Evolutionary conservation across 768 basidiomycete genomes (phyloP).

Genomic region (Psilocybe sp.): DNA sequence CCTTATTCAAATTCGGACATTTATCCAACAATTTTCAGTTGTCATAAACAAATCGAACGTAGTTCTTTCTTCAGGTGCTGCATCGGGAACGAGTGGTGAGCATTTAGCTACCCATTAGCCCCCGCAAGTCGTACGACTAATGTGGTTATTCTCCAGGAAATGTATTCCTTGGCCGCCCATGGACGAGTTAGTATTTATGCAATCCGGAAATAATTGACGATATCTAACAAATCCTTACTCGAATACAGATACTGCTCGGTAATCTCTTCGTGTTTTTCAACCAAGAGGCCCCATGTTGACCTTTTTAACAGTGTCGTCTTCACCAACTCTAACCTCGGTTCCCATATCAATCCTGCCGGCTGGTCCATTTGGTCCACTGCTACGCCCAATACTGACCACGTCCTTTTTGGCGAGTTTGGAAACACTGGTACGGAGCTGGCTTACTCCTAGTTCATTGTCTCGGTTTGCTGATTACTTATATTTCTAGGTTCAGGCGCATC

Average conservation of each 20-base stretch:
- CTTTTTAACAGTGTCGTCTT: slow-evolving; percentile 1
- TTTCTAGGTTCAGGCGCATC: slow-evolving; percentile 2
- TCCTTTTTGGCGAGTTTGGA: slow-evolving; percentile 6
- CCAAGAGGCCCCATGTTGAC: not conserved
- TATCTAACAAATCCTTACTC: too few species aligned
- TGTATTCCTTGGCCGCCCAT: slow-evolving; percentile 6
- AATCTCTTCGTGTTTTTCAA: not conserved
- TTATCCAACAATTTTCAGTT: not conserved
- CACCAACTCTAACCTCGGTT: slow-evolving; percentile 3
- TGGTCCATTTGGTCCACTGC: slow-evolving; percentile 9
- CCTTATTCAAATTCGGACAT: not conserved
- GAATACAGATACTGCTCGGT: slow-evolving; percentile 4
- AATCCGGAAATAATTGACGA: too few species aligned
- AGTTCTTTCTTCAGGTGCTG: slow-evolving; percentile 3
- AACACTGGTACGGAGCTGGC: slow-evolving; percentile 1
- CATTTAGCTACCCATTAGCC: not conserved
- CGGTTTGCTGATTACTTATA: not conserved
- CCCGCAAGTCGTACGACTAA: not conserved
- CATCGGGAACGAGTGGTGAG: slow-evolving; percentile 6
- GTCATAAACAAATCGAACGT: slow-evolving; percentile 8
- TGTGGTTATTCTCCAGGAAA: not conserved
- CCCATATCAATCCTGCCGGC: slow-evolving; percentile 8
- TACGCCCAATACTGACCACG: slow-evolving; percentile 6
- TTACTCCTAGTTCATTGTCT: not conserved
- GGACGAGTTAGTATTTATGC: slow-evolving; percentile 2